A percentile compares a stretch with the other conserved stretches of the same genome.
phyloP scores from a whole-genome alignment of 352 stramenopile genomes.

The Globisporangium splendens region DNA sequence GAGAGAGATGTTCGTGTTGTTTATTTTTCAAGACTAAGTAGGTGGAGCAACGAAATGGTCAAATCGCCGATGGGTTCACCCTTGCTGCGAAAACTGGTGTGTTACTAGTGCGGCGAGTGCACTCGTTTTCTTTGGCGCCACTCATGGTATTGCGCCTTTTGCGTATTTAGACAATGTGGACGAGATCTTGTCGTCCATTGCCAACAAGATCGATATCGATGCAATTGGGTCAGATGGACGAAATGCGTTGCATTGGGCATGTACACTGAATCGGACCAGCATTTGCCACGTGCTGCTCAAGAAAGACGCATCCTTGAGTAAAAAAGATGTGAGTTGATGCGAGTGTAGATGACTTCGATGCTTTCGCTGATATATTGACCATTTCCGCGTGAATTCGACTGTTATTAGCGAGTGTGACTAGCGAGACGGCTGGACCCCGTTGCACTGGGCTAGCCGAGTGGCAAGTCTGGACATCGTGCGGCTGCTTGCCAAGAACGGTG shows the following conservation, averaged over 20 bases:
- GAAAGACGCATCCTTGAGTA: constrained; percentile 70
- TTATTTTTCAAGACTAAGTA: constrained; percentile 8
- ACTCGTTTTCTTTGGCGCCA: neutral
- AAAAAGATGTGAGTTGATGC: constrained; percentile 54
- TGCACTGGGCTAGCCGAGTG: constrained; percentile 79
- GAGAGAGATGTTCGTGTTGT: neutral
- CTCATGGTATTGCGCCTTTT: neutral
- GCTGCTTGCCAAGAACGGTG: constrained; percentile 72
- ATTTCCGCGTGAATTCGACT: neutral
- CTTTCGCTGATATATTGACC: neutral
- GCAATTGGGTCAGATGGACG: constrained; percentile 68
- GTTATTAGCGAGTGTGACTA: constrained; percentile 8
- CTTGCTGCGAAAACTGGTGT: constrained; percentile 66
- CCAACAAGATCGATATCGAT: constrained; percentile 72
- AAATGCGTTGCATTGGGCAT: constrained; percentile 80
- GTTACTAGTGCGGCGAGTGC: neutral
- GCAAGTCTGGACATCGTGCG: constrained; percentile 71
- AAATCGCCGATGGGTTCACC: constrained; percentile 66
- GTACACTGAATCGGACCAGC: constrained; percentile 66
- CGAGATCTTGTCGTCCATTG: constrained; percentile 61
- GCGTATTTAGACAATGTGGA: constrained; percentile 59
- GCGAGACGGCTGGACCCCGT: constrained; percentile 69
- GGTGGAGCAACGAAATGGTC: constrained; percentile 32
- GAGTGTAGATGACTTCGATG: neutral
- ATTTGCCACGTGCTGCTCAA: constrained; percentile 83